Conservation (phyloP, 1,284 basidiomycete genomes). For the Gymnopus androsaceus region DNA sequence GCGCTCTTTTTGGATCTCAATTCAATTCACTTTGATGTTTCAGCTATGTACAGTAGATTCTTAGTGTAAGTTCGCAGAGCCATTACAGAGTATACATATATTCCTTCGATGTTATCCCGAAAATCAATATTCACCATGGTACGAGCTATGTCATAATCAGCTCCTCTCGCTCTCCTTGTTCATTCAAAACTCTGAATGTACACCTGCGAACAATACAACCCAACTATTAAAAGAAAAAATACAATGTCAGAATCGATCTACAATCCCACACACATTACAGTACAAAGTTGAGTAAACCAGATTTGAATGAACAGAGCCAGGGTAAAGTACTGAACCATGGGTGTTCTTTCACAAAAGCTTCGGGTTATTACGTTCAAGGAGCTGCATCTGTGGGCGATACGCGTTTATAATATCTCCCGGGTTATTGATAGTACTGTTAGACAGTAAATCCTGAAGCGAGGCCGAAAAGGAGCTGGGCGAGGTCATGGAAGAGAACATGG, state of each 20-base stretch:
- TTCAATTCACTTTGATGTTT: no score
- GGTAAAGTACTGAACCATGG: not conserved
- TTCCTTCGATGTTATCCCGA: no score
- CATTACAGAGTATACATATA: no score
- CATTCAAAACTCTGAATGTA: not conserved
- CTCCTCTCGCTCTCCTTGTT: not conserved
- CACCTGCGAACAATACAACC: not conserved
- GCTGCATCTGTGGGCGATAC: not conserved
- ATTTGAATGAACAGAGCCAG: not conserved
- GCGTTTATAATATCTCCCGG: not conserved
- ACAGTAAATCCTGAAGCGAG: not conserved
- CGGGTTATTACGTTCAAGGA: not conserved
- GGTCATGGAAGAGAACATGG: not conserved
- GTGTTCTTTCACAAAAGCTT: not conserved
- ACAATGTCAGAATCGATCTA: not conserved
- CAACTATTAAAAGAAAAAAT: not conserved
- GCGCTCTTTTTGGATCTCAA: no score
- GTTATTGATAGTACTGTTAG: not conserved
- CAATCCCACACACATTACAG: not conserved
- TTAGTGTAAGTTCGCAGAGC: no score
- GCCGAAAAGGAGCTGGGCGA: not conserved
- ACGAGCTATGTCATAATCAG: no score
- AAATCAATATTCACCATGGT: no score
- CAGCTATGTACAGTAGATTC: no score
- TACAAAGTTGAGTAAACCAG: not conserved